A percentile compares a stretch with the other conserved stretches of the same genome.
Conservation (phyloP, 257 asterid species). For the Nicotiana obtusifolia region DNA sequence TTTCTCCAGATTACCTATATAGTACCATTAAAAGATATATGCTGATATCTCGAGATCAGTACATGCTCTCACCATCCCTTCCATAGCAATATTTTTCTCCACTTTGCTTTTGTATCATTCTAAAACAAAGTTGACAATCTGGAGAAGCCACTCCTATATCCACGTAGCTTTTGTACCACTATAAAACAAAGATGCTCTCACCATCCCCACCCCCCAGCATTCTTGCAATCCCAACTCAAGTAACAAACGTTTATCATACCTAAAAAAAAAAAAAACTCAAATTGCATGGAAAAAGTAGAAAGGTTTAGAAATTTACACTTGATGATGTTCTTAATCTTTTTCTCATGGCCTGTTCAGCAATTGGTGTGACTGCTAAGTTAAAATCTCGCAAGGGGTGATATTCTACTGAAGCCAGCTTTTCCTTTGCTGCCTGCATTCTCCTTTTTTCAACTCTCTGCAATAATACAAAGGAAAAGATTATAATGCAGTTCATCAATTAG, state of each 20-base stretch:
- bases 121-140: background rate
- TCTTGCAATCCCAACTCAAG: background rate
- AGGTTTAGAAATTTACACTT: conserved; percentile 10
- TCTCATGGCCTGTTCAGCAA: conserved; percentile 25
- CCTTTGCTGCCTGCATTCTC: conserved; percentile 51
- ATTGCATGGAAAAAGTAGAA: background rate
- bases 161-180: too few species aligned
- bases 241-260: background rate
- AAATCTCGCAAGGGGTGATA: conserved; percentile 69
- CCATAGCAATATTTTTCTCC: background rate
- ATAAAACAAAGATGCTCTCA: too few species aligned
- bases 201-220: background rate
- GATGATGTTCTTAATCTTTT: conserved; percentile 43
- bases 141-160: background rate
- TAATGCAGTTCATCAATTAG: background rate
- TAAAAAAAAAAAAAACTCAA: background rate
- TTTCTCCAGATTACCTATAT: background rate
- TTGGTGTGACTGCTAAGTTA: conserved; percentile 15
- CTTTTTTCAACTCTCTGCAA: conserved; percentile 52
- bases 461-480: conserved; percentile 12
- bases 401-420: conserved; percentile 52
- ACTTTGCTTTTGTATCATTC: background rate
- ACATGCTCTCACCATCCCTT: background rate
- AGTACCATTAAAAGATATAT: background rate
- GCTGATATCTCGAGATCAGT: background rate